These are phyloP conservation scores for Inga oerstediana DNA, from an alignment of 306 rosid species.

Conservation along the genomic window DNA sequence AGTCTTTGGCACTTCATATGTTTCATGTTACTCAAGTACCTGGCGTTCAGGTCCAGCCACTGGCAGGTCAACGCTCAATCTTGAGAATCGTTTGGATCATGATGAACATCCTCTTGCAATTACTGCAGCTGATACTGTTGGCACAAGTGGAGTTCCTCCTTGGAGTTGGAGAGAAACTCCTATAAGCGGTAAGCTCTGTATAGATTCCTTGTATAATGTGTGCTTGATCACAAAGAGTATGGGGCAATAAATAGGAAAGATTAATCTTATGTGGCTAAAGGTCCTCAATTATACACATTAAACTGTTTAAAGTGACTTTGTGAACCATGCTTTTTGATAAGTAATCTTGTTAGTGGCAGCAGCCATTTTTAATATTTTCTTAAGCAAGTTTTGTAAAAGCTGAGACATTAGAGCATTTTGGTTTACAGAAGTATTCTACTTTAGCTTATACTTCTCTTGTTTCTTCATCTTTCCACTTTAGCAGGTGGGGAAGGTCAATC, in stretches of 20 bases:
- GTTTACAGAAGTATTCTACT: not conserved
- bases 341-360: conserved; percentile 1
- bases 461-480: conserved; percentile 25
- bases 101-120: conserved; percentile 96
- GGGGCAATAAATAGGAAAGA: not conserved
- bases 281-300: not conserved
- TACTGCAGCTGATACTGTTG: conserved; percentile 84
- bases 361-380: not conserved
- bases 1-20: conserved; percentile 20
- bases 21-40: conserved; percentile 34
- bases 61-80: conserved; percentile 87
- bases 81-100: conserved; percentile 84
- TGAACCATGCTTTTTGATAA: conserved; percentile 2
- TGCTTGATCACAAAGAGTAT: conserved; percentile 10
- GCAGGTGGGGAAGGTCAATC: conserved; percentile 85
- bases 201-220: conserved; percentile 25
- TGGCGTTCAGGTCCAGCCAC: conserved; percentile 65
- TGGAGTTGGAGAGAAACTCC: conserved; percentile 99
- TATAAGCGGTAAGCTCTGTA: conserved; percentile 62
- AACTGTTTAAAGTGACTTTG: not conserved
- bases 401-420: not conserved
- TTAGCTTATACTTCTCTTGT: conserved; percentile 23
- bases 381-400: conserved; percentile 5
- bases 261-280: not conserved
- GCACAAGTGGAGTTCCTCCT: conserved; percentile 81